A percentile compares a stretch with the other conserved stretches of the same genome.
phyloP scores from a whole-genome alignment of 1,284 basidiomycete species.

The Exobasidium rhododendri region DNA sequence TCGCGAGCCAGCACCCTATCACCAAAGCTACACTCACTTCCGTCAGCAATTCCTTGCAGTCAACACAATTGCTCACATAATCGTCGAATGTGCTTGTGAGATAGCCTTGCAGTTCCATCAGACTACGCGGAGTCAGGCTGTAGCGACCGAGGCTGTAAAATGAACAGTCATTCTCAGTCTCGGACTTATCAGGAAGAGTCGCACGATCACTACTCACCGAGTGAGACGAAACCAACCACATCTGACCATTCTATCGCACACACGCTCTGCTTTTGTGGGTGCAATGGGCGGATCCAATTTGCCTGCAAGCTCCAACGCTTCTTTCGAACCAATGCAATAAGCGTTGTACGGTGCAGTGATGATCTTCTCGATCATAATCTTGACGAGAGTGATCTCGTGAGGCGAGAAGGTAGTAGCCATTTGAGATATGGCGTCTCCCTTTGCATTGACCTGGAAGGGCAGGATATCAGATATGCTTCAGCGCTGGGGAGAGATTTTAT shows the following conservation, averaged over 20 bases:
- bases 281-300: neutral
- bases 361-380: constrained; percentile 3
- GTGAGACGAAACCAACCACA: neutral
- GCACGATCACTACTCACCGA: neutral
- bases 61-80: neutral
- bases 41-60: neutral
- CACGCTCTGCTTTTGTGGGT: neutral
- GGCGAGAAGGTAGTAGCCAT: neutral
- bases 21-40: neutral
- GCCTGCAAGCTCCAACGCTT: neutral
- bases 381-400: constrained; percentile 1
- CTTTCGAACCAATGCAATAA: neutral
- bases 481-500: too few species aligned
- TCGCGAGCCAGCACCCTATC: too few species aligned
- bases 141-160: too few species aligned
- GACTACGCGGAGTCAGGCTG: neutral
- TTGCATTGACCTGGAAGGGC: neutral
- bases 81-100: neutral
- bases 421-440: neutral
- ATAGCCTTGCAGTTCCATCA: constrained; percentile 5
- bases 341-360: neutral
- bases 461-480: neutral
- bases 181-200: too few species aligned
- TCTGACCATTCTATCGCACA: neutral
- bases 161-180: too few species aligned